Percentiles rank a stretch among this genome's conserved stretches.
phyloP scores from a whole-genome alignment of 768 basidiomycete species.

The Trametes cingulata region DNA sequence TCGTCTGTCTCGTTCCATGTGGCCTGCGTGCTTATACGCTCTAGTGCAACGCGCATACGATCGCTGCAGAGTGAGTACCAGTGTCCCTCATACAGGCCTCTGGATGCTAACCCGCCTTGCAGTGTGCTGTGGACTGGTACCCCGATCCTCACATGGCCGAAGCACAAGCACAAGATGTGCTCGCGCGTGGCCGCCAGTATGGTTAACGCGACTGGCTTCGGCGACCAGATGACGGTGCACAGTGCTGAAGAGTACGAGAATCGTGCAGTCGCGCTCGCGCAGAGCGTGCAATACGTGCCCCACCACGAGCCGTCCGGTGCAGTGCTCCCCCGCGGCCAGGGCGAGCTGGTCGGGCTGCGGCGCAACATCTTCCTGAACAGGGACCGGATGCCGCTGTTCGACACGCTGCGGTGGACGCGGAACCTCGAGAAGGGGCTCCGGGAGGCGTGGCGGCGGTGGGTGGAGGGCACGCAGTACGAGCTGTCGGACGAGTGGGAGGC shows the following conservation, averaged over 20 bases:
- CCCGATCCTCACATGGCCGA: constrained; percentile 50
- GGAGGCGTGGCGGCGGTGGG: constrained; percentile 51
- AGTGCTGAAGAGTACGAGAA: constrained; percentile 46
- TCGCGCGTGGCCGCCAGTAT: constrained; percentile 52
- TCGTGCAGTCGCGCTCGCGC: constrained; percentile 44
- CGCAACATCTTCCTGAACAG: constrained; percentile 43
- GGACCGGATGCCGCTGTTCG: constrained; percentile 47
- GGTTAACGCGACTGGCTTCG: constrained; percentile 48
- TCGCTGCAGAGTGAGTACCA: constrained; percentile 46
- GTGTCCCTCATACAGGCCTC: background rate
- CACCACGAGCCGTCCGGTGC: constrained; percentile 20
- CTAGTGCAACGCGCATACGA: constrained; percentile 55
- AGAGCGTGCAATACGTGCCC: constrained; percentile 28
- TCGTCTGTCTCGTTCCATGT: background rate
- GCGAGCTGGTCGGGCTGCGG: constrained; percentile 43
- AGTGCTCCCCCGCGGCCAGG: constrained; percentile 27
- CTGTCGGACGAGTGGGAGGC: constrained; percentile 40
- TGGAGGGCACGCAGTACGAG: constrained; percentile 41
- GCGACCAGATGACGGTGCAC: constrained; percentile 47
- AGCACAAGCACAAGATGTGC: constrained; percentile 49
- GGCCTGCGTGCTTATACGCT: background rate
- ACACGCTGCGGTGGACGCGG: constrained; percentile 47
- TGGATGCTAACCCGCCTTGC: constrained; percentile 8
- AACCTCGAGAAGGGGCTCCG: constrained; percentile 48
- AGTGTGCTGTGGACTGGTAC: constrained; percentile 55